Evolutionary conservation across 352 stramenopile species (phyloP), one percentile per base, ranked within the genome.

Genomic region (Aphanomyces invadans): DNA sequence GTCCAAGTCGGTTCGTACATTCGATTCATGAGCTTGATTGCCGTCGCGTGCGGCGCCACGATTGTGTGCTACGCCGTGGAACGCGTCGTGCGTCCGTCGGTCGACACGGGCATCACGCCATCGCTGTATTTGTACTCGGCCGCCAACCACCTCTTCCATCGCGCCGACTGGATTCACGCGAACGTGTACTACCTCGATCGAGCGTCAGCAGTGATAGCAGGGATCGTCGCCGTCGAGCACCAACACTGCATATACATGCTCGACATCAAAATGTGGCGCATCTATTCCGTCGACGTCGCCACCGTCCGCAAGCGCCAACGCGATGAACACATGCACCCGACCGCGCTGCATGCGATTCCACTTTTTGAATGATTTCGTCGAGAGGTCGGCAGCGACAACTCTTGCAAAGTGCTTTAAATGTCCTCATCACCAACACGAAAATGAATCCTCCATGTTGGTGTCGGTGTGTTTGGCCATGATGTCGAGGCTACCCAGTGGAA

Each of bases 241-340:
- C 10, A 38, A n/a, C 4, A 25, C 4, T 15, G 12, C 17, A 26
- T 65, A 26, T 51, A 33, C n/a, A 19, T 63, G 23, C 26, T 63
- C 26, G 55, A 63, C 32, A 63, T 63, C 21, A 63, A 63, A 3
- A 63, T 26, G 39, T 63, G 55, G 55, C 55, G 55, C 0, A 19
- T 19, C 3, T 28, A 63, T 21, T 25, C 29, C 11, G 29, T 62
- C 15, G 4, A 31, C 4, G 38, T 62, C 26, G 29, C 5, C 21
- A 26, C 4, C 42, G 53, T 5, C 10, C 29, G 33, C 42, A 45
- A 45, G 11, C 12, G 21, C n/a, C n/a, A n/a, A n/a, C n/a, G 25
- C 4, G 25, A 32, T 33, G 19, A 28, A 21, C 3, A 15, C 4
- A 21, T 12, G 21, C 48, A n/a, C 10, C n/a, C 4, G n/a, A 21